phyloP scores from a whole-genome alignment of 768 basidiomycete genomes.

The Termitomyces titanicus region DNA sequence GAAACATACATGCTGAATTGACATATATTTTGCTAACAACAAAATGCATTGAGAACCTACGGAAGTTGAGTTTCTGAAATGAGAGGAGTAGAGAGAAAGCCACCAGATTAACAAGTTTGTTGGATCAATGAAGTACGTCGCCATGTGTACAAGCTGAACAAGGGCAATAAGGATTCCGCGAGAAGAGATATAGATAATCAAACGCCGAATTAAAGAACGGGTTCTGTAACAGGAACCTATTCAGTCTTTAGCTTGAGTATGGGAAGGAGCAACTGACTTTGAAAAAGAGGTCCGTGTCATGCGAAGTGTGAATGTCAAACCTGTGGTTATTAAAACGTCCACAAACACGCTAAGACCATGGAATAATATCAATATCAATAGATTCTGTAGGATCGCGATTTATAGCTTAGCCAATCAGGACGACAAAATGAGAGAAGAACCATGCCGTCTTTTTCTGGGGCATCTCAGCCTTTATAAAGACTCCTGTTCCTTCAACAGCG shows the following conservation, averaged over 20 bases:
- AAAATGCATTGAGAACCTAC: slow-evolving; percentile 7
- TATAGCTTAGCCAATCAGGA: not conserved
- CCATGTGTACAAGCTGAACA: slow-evolving; percentile 10
- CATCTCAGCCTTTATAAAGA: not conserved
- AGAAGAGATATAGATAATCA: slow-evolving; percentile 5
- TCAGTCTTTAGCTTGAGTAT: not conserved
- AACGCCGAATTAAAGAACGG: slow-evolving; percentile 6
- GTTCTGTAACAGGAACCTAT: not conserved
- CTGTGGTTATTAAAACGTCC: slow-evolving; percentile 6
- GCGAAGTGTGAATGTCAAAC: not conserved
- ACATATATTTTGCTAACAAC: slow-evolving; percentile 9
- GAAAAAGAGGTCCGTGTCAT: not conserved
- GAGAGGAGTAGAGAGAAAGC: not conserved
- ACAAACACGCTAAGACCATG: slow-evolving; percentile 1
- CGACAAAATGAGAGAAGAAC: not conserved
- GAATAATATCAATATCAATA: not conserved
- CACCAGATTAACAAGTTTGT: slow-evolving; percentile 5
- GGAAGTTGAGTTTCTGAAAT: not conserved
- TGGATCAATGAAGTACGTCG: slow-evolving; percentile 7
- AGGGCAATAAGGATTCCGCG: slow-evolving; percentile 8
- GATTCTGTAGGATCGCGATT: not conserved
- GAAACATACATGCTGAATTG: slow-evolving; percentile 7
- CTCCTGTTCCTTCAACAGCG: not conserved
- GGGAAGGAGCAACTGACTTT: not conserved
- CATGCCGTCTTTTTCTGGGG: not conserved